phyloP scores from a whole-genome alignment of 148 eudicot species.

The Silene uniflora region DNA sequence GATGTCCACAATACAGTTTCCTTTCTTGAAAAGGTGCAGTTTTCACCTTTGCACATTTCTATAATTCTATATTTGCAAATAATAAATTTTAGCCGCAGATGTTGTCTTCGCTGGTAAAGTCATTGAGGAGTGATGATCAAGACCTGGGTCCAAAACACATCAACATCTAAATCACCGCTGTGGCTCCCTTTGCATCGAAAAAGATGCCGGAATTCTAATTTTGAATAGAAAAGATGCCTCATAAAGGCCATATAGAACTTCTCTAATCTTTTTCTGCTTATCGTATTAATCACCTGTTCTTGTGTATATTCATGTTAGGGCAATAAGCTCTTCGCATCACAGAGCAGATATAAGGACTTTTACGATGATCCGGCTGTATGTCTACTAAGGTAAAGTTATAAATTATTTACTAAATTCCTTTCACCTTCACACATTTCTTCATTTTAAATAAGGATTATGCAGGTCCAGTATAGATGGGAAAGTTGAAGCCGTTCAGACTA shows the following conservation, averaged over 20 bases:
- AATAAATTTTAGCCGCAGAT: no score
- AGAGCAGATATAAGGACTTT: conserved; percentile 73
- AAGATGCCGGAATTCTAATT: neutral
- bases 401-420: neutral
- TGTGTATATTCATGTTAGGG: conserved; percentile 32
- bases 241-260: neutral
- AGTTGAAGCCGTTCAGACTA: conserved; percentile 67
- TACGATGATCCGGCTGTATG: conserved; percentile 67
- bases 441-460: conserved; percentile 6
- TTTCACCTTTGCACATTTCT: neutral
- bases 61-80: neutral
- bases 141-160: neutral
- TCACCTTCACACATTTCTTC: neutral
- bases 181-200: neutral
- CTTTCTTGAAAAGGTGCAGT: conserved; percentile 59
- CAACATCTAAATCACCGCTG: neutral
- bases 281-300: neutral
- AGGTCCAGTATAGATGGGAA: conserved; percentile 52
- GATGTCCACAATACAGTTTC: conserved; percentile 60
- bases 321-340: conserved; percentile 55
- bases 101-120: neutral
- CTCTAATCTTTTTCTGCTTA: no score
- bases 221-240: neutral
- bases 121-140: neutral
- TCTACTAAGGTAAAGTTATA: conserved; percentile 46